Base-by-base conservation (phyloP, 345 rosid species). In the Arabidopsis arenosa region DNA sequence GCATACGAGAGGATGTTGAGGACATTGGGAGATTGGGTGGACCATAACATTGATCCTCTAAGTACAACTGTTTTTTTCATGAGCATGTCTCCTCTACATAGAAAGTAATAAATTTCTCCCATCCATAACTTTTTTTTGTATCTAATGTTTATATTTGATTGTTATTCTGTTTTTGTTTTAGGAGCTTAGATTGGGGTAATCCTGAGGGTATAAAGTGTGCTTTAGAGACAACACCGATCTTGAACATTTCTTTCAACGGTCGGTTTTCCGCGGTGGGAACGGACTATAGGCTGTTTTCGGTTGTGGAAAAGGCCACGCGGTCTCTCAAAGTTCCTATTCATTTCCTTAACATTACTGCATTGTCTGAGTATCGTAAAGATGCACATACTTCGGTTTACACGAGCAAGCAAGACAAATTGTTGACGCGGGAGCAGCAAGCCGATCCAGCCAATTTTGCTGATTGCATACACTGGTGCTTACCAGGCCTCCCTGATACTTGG, bases 11-110 rank as follows among this genome's bases (percentile, higher is more conserved):
- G 89, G 66, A 86, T 95, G 56, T 44, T 92, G 76, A 86, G 54
- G 64, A 90, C 97, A 3, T 88, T 91, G 90, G 81, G 97, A 12
- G 66, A 84, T n/a, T 95, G 99, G 99, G 36, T 95, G 93, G 99
- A 79, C 98, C 18, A 74, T 55, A 85, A 88, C 54, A 77, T 92
- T 58, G 88, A 95, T 81, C 85, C 98, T 21, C 80, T 83, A 73
- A 80, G 79, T 2, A 90, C 99, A 66, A 88, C 82, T 0, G 94
- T 92, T 56, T 95, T 95, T 96, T 93, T 95, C 81, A 84, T 72
- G 79, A 95, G 93, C 94, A 89, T 66, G 97, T 90, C 97, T 61
- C 98, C 99, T 68, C 83, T 87, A 2, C 99, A 95, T 57, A 88
- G 84, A 83, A 89, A 87, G 98, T 92, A 85, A 78, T 26, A 11